These are phyloP conservation scores for Lichtheimia ornata DNA, from an alignment of 371 early-diverging fungal species.

Conservation along the genomic window DNA sequence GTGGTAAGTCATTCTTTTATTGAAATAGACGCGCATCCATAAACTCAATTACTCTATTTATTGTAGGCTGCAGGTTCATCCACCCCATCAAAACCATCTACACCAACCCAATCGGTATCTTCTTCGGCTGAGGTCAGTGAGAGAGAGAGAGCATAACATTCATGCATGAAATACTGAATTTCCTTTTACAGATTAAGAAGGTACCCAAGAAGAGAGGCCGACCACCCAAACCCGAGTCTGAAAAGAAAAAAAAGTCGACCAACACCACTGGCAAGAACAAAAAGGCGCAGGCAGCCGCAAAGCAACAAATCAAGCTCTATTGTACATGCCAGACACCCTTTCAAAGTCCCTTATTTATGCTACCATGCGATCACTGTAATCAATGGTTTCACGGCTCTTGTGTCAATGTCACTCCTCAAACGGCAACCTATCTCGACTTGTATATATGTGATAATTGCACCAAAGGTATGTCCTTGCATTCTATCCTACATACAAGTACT, in stretches of 20 bases:
- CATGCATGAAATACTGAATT: background rate
- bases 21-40: no score
- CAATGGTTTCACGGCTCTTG: constrained; percentile 13
- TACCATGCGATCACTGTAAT: constrained; percentile 9
- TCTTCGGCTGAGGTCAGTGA: background rate
- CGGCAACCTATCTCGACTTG: constrained; percentile 6
- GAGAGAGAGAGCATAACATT: no score
- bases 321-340: constrained; percentile 7
- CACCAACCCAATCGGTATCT: constrained; percentile 1
- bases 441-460: constrained; percentile 10
- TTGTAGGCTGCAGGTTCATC: no score
- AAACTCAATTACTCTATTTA: no score
- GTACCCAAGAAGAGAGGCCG: constrained; percentile 11
- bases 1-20: no score
- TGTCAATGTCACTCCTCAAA: background rate
- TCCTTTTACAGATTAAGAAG: constrained; percentile 3
- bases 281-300: background rate
- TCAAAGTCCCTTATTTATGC: constrained; percentile 4
- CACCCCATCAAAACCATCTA: background rate
- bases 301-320: constrained; percentile 3
- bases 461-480: background rate
- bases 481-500: no score
- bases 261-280: background rate
- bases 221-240: constrained; percentile 9
- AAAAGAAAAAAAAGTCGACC: background rate